Base-by-base conservation (phyloP, 352 stramenopile genomes). In the Plasmopara muralis region DNA sequence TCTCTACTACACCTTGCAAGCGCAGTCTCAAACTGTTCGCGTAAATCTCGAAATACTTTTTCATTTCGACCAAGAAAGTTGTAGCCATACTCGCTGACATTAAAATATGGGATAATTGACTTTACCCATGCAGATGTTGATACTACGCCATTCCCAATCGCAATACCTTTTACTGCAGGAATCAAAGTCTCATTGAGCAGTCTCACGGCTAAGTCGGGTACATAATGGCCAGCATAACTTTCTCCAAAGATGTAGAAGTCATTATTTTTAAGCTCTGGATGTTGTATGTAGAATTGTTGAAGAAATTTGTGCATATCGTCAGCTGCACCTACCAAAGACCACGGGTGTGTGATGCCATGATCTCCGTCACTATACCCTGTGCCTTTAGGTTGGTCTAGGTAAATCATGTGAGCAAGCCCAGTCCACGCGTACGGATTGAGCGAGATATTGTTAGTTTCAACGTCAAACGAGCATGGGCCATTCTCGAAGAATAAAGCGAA, bases 401-500 rank as follows among this genome's bases (percentile, higher is more conserved):
- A 99, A 14, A 99, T 82, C 16, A 99, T 77, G 54, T 98, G 93
- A 1, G 95, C 95, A 16, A 94, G 65, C 33, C 90, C 79, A 9
- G 95, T 98, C 96, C 96, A 99, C 15, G 82, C 86, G 62, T 91
- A 87, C 14, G 88, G 85, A 25, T 25, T 25, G 20, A 25, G 20
- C 20, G 20, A 25, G 20, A 25, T 25, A 3, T 25, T 25, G 20
- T 74, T 53, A 5, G 64, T 35, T 28, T 87, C 77, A 39, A 90
- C 76, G 49, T 89, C 77, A 50, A 89, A 88, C 15, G 60, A 85
- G 60, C 96, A 99, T 30, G 96, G 96, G 6, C 96, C 96, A 66
- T 98, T 97, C 61, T 99, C 96, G 18, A 93, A 95, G 2, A 98
- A 66, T 3, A 98, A 68, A 0, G 80, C 96, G 25, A 98, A 70